Conservation (phyloP, 2,329 filamentous ascomycete species). For the Cladosporium sphaerospermum region DNA sequence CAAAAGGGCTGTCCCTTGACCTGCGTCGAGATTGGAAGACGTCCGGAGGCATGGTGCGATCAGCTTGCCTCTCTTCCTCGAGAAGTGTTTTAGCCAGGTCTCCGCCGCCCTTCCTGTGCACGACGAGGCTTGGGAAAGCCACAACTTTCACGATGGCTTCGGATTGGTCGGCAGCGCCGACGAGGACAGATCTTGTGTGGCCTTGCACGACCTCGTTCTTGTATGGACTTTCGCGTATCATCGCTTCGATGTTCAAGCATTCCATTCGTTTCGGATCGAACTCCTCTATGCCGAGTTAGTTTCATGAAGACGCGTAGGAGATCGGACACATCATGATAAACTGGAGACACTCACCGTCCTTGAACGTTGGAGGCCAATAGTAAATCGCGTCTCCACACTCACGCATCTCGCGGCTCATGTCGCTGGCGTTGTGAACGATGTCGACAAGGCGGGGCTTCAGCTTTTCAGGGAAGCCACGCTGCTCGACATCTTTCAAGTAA, state of each 20-base stretch:
- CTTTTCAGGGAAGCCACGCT: background rate
- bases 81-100: slow-evolving; percentile 17
- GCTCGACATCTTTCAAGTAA: background rate
- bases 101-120: slow-evolving; percentile 25
- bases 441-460: slow-evolving; percentile 3
- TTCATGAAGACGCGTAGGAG: too few species aligned
- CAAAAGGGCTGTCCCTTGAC: slow-evolving; percentile 2
- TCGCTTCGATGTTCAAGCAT: slow-evolving; percentile 20
- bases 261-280: slow-evolving; percentile 27
- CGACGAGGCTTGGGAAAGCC: slow-evolving; percentile 22
- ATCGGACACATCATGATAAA: too few species aligned
- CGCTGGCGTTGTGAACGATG: slow-evolving; percentile 19
- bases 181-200: slow-evolving; percentile 17
- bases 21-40: slow-evolving; percentile 8
- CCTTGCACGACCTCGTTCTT: slow-evolving; percentile 16
- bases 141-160: slow-evolving; percentile 27
- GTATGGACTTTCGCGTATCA: slow-evolving; percentile 22
- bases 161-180: slow-evolving; percentile 11
- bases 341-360: slow-evolving; percentile 18
- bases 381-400: slow-evolving; percentile 20
- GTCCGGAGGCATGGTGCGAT: slow-evolving; percentile 6
- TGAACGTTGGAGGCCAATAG: slow-evolving; percentile 28
- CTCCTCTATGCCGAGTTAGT: slow-evolving; percentile 7
- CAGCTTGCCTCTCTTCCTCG: slow-evolving; percentile 12
- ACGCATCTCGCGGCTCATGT: slow-evolving; percentile 21